Base-by-base conservation (phyloP, 2,329 filamentous ascomycete species). In the Alternaria triticina region DNA sequence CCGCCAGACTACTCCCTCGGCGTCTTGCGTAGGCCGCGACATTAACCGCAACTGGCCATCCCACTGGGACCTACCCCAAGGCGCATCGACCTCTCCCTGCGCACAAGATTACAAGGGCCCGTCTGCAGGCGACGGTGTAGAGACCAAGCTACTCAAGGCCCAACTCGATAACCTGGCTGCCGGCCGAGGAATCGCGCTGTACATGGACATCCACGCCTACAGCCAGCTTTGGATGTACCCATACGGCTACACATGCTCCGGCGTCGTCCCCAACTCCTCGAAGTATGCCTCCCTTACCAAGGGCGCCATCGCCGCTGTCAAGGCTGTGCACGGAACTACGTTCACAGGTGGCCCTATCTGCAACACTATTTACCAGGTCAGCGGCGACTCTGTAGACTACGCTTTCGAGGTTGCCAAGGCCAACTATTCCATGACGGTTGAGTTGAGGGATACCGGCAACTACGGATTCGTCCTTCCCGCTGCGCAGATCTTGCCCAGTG, bases 121-220 rank as follows among this genome's bases (percentile, higher is more conserved):
- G 0, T 72, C 75, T 3, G 71, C 74, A 2, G 75, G 73, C 50
- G 77, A 79, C 52, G 75, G 77, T 22, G 74, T 77, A 6, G 78
- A 80, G 64, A 79, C 77, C 54, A 78, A 79, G 57, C 74, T 66
- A 4, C 79, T 90, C 9, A 82, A 82, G 28, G 79, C 81, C 6
- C 84, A 85, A 49, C 79, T 86, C 20, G 80, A 82, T 51, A 71
- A 76, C 43, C 71, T 88, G 23, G 79, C 81, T 4, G 72, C 74
- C 3, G 75, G 75, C 15, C 82, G 86, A 64, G 86, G 87, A 1
- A 79, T 90, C 44, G 85, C 87, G 70, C 81, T 89, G 3, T 91
- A 86, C 77, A 86, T 91, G 66, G 89, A 91, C 77, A 87, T 86
- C 73, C 89, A 91, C 78, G 84, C 87, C 0, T 91, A 89, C 78